Conservation (phyloP, 2,329 filamentous ascomycete species). For the Nigrograna mackinnonii region DNA sequence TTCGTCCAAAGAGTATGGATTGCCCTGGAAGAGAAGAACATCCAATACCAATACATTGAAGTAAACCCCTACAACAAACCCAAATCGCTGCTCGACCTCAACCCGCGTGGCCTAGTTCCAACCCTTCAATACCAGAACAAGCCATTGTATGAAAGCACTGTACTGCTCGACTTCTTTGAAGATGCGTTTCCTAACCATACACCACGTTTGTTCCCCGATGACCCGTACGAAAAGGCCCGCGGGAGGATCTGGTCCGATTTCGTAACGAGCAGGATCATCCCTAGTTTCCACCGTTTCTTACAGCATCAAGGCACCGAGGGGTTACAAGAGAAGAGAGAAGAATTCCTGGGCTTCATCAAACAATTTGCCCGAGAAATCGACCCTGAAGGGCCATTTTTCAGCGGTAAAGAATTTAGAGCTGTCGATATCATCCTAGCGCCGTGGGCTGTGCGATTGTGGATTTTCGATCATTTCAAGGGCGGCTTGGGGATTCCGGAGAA, state of each 20-base stretch:
- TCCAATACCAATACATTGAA: slow-evolving; percentile 69
- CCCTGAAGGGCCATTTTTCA: slow-evolving; percentile 66
- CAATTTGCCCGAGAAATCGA: slow-evolving; percentile 67
- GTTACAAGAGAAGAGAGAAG: slow-evolving; percentile 56
- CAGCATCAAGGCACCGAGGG: slow-evolving; percentile 40
- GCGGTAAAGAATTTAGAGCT: slow-evolving; percentile 65
- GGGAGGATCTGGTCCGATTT: slow-evolving; percentile 77
- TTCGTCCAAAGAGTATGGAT: slow-evolving; percentile 74
- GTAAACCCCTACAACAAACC: slow-evolving; percentile 80
- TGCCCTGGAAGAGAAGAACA: slow-evolving; percentile 71
- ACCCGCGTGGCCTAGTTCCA: slow-evolving; percentile 76
- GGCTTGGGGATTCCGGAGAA: slow-evolving; percentile 54
- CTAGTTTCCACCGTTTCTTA: slow-evolving; percentile 67
- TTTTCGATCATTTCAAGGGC: slow-evolving; percentile 75
- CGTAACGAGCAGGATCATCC: slow-evolving; percentile 67
- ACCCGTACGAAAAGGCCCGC: slow-evolving; percentile 67
- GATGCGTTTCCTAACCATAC: slow-evolving; percentile 64
- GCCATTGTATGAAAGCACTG: slow-evolving; percentile 72
- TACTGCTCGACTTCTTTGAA: slow-evolving; percentile 77
- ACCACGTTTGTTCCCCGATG: slow-evolving; percentile 60
- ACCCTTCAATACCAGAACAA: slow-evolving; percentile 62
- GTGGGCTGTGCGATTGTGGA: slow-evolving; percentile 72
- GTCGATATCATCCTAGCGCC: slow-evolving; percentile 74
- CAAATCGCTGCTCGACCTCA: slow-evolving; percentile 68
- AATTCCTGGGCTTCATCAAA: slow-evolving; percentile 63